phyloP scores from a whole-genome alignment of 257 asterid genomes.

The Phtheirospermum japonicum region DNA sequence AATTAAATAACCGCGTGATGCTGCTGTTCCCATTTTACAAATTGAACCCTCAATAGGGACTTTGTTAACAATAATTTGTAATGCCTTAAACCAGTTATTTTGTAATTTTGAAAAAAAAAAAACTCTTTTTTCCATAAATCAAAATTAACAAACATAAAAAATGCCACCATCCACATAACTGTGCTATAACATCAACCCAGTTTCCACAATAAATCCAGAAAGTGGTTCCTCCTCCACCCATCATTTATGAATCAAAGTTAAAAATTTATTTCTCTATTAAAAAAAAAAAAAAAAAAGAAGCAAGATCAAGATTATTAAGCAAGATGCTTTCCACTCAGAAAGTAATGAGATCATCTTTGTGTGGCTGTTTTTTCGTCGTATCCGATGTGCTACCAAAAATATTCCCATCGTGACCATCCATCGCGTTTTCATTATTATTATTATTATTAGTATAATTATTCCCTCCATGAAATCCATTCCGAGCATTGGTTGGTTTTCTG shows the following conservation, averaged over 20 bases:
- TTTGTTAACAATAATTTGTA: not conserved
- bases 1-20: too few species aligned
- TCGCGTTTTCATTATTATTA: too few species aligned
- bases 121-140: too few species aligned
- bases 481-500: conserved; percentile 48
- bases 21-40: not conserved
- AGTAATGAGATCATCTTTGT: conserved; percentile 61
- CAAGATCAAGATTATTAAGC: conserved; percentile 7
- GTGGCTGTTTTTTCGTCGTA: conserved; percentile 47
- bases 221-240: conserved; percentile 15
- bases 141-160: not conserved
- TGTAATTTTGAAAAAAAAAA: too few species aligned
- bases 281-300: not conserved
- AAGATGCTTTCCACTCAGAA: conserved; percentile 30
- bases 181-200: conserved; percentile 18
- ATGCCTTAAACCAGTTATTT: not conserved
- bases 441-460: conserved; percentile 38
- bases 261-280: not conserved
- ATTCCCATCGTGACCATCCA: conserved; percentile 84
- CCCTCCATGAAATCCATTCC: conserved; percentile 41
- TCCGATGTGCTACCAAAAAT: conserved; percentile 63
- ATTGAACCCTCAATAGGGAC: not conserved
- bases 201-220: not conserved
- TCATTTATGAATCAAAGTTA: conserved; percentile 13
- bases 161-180: not conserved